Evolutionary conservation across 257 asterid genomes (phyloP).

Genomic region (Przewalskia tangutica): DNA sequence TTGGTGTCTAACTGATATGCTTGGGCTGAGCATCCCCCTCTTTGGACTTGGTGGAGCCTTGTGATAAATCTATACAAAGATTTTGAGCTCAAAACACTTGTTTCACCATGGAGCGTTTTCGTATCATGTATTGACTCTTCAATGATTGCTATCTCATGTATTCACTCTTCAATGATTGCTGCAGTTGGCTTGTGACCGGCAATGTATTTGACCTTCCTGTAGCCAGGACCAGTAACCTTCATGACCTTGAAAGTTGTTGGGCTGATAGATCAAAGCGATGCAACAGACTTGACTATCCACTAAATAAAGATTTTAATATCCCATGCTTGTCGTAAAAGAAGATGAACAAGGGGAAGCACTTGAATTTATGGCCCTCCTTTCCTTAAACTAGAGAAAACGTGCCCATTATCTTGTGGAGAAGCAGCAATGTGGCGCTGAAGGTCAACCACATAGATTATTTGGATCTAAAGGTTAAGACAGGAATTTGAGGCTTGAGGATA

Average conservation of each 20-base stretch:
- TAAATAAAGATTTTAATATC: background rate
- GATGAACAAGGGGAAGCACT: constrained; percentile 1
- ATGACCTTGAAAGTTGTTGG: background rate
- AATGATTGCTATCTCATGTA: constrained; percentile 3
- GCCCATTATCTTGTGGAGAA: constrained; percentile 5
- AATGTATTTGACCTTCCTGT: constrained; percentile 1
- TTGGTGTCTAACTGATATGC: constrained; percentile 12
- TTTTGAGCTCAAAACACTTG: background rate
- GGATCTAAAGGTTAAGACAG: constrained; percentile 15
- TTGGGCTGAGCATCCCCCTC: constrained; percentile 1
- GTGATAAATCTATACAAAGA: background rate
- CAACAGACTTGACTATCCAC: background rate
- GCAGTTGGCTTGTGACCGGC: constrained; percentile 2
- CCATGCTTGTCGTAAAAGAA: background rate
- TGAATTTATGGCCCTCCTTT: constrained; percentile 1
- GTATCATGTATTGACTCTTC: background rate
- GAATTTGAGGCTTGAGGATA: constrained; percentile 16
- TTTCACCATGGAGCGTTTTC: constrained; percentile 6
- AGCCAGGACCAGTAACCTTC: background rate
- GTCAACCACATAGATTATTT: constrained; percentile 10
- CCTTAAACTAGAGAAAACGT: background rate
- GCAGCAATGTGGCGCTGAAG: constrained; percentile 11
- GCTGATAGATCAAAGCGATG: constrained; percentile 5
- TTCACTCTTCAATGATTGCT: constrained; percentile 4
- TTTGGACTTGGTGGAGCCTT: background rate